These are phyloP conservation scores for Trichodelitschia bisporula DNA, from an alignment of 495 filamentous ascomycete genomes.

Conservation along the genomic window DNA sequence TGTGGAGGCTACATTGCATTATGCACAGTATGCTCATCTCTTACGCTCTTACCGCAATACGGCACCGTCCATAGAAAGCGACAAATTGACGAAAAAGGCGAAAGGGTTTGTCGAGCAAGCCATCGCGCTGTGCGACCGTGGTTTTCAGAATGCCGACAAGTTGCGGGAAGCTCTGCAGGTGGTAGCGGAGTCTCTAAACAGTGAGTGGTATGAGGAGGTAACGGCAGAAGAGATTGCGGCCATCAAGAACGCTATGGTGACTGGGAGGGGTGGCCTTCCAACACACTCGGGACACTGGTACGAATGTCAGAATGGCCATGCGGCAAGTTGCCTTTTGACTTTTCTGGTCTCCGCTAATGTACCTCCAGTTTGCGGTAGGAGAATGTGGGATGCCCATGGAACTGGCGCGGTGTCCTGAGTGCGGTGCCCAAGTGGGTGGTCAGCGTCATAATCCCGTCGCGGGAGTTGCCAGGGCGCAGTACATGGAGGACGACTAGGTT, in stretches of 20 bases:
- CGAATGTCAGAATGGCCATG: constrained; percentile 38
- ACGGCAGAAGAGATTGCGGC: constrained; percentile 17
- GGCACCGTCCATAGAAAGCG: no score
- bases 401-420: constrained; percentile 36
- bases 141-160: no score
- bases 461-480: constrained; percentile 25
- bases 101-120: no score
- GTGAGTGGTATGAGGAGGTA: constrained; percentile 11
- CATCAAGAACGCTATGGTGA: constrained; percentile 19
- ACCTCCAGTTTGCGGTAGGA: constrained; percentile 47
- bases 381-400: constrained; percentile 53
- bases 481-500: constrained; percentile 25
- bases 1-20: no score
- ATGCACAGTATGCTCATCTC: no score
- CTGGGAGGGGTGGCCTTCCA: constrained; percentile 13
- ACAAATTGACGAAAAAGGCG: no score
- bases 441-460: constrained; percentile 22
- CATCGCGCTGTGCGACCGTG: no score
- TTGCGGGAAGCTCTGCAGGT: no score
- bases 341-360: no score
- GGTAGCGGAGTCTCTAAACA: constrained; percentile 9
- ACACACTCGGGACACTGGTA: constrained; percentile 31
- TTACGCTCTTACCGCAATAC: no score
- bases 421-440: constrained; percentile 34
- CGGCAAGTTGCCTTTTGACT: no score